Base-by-base conservation (phyloP, 768 basidiomycete genomes). In the Dioszegia hungarica region DNA sequence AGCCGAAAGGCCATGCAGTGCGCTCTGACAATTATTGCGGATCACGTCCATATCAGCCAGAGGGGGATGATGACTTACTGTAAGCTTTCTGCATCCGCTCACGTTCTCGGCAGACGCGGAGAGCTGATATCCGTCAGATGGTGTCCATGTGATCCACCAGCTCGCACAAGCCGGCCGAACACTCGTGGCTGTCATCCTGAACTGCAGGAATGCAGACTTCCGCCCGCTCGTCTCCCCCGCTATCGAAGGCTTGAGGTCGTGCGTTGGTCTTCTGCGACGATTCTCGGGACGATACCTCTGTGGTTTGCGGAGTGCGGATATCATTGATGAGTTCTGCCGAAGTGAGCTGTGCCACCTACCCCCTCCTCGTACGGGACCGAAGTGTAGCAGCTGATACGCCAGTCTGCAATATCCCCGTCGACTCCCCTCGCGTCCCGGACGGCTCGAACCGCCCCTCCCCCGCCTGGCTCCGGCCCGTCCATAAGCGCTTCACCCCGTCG, bases 281-380 rank as follows among this genome's bases (percentile, higher is more conserved):
- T 95, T 95, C 77, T 91, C 89, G 63, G 89, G 88, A 60, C 82
- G 90, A 43, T 95, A 95, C 77, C 84, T 94, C 20, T 94, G 92
- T 71, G 91, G 91, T 1, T 82, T 90, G 39, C 80, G 92, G 49
- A 90, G 88, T 43, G 90, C 90, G 27, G 92, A 94, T 76, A 81
- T 94, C 39, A 87, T 95, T 82, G 91, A 94, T 71, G 92, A 94
- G 75, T 92, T 93, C 75, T 94, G 92, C 78, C 84, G 91, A 57
- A 77, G 78, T 78, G 73, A 77, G 90, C 86, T 19, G 12, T 39
- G 34, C 53, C 6, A n/a, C 17, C 10, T 31, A 8, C 15, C 31
- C 19, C 27, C 9, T 34, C 31, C 24, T 12, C 3, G 9, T 17
- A 22, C 40, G 10, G n/a, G n/a, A 79, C 15, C 39, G n/a, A 51